Evolutionary conservation across 2,329 filamentous ascomycete species (phyloP), one percentile per base, ranked within the genome.

Genomic region (Xylaria hypoxylon): DNA sequence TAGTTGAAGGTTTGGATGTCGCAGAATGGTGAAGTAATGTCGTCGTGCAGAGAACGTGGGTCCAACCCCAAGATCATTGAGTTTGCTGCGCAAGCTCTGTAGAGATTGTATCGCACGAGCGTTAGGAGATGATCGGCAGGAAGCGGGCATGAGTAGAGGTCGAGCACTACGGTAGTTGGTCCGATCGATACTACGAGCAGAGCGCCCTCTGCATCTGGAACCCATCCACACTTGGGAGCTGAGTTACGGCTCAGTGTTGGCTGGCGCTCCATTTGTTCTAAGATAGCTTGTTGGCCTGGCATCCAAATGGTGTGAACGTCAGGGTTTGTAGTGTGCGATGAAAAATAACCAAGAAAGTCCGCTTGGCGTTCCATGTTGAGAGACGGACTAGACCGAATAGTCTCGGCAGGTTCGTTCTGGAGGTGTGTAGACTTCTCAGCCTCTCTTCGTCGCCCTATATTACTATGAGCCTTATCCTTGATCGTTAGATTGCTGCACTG

Each of bases 31-130:
- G 59, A 61, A 33, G n/a, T 24, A 38, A 53, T 61, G 48, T 61
- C 59, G 6, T 61, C 59, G 28, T 61, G 59, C 6, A 61, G n/a
- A 22, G 48, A 53, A 7, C 59, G 35, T n/a, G 59, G 48, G 24
- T 61, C 59, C 45, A 61, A 10, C 5, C 59, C 59, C 8, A 61
- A 35, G 5, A 61, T 42, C 15, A 24, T 26, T n/a, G 48, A 38
- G 17, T 53, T 61, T n/a, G 48, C n/a, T 61, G 59, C 59, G 38
- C 59, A 61, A 38, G 59, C 59, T 24, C 48, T 52, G 15, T 61
- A 61, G 28, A 61, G 59, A 35, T 61, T 61, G n/a, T 61, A 61
- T 47, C 48, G 38, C 28, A 53, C 48, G 13, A 61, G 59, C 0
- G 59, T 53, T 35, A 61, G 11, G 48, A 61, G 59, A 24, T 53